Evolutionary conservation across 768 basidiomycete species (phyloP), one percentile per base, ranked within the genome.

Genomic region (Agrocybe chaxingu): DNA sequence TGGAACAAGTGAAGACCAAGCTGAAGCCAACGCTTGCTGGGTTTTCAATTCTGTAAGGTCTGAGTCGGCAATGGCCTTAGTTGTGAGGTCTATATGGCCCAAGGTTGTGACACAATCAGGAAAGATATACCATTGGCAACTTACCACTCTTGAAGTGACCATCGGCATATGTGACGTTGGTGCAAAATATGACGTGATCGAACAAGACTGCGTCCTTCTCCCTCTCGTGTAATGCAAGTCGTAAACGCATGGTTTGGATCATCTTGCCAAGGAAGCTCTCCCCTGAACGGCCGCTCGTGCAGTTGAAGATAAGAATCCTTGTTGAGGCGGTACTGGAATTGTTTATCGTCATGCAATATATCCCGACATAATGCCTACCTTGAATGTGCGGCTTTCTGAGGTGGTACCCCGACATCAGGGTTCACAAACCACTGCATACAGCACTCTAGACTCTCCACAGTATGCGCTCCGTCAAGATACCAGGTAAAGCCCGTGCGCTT

Each of bases 381-480:
- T 24, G 5, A 50, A 38, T 34, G 16, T 42, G 45, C 35, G 13
- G 33, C 40, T 10, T 37, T 50, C 37, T 33, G 51, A 50, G 62
- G 47, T 8, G 68, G 60, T 45, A 89, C 58, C 6, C 78, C 81
- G 36, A 80, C 71, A 1, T 71, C 73, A 8, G 84, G 82, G 44
- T 70, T 76, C 41, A 81, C 84, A 63, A 89, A 97, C 97, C 97
- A 99, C 51, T 91, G 73, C 10, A 89, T 79, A 57, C 95, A 96
- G 53, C 83, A 92, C 39, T 80, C 76, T 29, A 99, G 73, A 61
- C 93, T 97, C 63, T 98, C 97, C 9, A 79, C 69, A 0, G 97
- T 99, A 66, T 99, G 97, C 8, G 97, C 95, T 0, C 97, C 97
- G 63, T 98, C 97, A 9, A 99, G 71, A 66, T 85, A 92, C 97